Evolutionary conservation across 176 grass and related monocot genomes (phyloP).

Genomic region (Oryza australiensis): DNA sequence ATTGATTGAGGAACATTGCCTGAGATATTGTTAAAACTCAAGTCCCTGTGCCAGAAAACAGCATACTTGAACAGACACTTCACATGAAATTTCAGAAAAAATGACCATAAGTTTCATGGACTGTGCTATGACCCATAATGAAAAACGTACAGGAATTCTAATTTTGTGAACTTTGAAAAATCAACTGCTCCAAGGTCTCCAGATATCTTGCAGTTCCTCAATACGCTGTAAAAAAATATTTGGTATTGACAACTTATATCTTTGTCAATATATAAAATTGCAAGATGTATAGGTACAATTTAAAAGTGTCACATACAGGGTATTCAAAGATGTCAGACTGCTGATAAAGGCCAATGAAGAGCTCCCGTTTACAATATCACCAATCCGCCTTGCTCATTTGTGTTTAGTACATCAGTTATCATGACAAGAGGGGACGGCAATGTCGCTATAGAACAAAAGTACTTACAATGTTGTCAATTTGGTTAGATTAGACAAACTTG

Average conservation of each 20-base stretch:
- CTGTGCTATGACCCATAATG: neutral
- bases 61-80: neutral
- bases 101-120: neutral
- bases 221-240: constrained; percentile 45
- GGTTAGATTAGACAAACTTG: constrained; percentile 32
- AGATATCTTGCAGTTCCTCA: constrained; percentile 84
- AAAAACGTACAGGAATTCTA: constrained; percentile 54
- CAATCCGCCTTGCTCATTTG: constrained; percentile 52
- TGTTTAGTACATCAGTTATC: neutral
- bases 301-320: constrained; percentile 32
- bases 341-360: constrained; percentile 55
- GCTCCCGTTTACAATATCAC: constrained; percentile 59
- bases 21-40: constrained; percentile 97
- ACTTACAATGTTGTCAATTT: constrained; percentile 40
- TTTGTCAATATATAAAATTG: neutral
- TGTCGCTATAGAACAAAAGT: neutral
- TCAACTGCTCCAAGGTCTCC: constrained; percentile 50
- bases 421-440: neutral
- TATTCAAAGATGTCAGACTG: constrained; percentile 49
- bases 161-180: constrained; percentile 47
- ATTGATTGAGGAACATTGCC: constrained; percentile 70
- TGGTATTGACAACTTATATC: neutral
- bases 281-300: neutral
- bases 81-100: neutral
- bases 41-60: constrained; percentile 50